A percentile compares a stretch with the other conserved stretches of the same genome.
phyloP scores from a whole-genome alignment of 345 rosid genomes.

The Triadica sebifera region DNA sequence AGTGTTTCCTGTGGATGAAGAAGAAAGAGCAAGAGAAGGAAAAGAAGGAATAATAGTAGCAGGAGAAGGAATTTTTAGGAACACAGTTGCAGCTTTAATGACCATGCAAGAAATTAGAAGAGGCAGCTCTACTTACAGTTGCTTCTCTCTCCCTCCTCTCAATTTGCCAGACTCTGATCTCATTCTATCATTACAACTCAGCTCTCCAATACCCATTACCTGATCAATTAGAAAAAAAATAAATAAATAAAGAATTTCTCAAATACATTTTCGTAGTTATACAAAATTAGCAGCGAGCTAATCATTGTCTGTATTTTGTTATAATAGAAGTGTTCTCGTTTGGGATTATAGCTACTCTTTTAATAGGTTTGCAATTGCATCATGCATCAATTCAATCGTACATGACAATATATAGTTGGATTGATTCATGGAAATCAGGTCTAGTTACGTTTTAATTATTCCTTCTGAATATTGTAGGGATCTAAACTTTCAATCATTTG shows the following conservation, averaged over 20 bases:
- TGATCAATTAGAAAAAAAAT: conserved; percentile 3
- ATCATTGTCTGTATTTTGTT: too few species aligned
- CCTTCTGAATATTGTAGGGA: too few species aligned
- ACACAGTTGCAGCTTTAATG: conserved; percentile 65
- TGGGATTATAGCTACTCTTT: too few species aligned
- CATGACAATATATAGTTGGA: too few species aligned
- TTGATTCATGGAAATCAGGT: too few species aligned
- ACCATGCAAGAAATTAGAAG: conserved; percentile 78
- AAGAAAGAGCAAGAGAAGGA: conserved; percentile 13
- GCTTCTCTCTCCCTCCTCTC: conserved; percentile 76
- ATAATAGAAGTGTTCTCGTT: too few species aligned
- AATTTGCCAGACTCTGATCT: conserved; percentile 56
- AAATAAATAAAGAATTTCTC: neutral
- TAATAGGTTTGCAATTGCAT: too few species aligned
- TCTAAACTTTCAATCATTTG: too few species aligned
- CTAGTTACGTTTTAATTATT: too few species aligned
- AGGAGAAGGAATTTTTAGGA: conserved; percentile 69
- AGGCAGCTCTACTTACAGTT: conserved; percentile 68
- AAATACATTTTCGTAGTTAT: too few species aligned
- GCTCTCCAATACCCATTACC: conserved; percentile 54
- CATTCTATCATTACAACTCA: conserved; percentile 39
- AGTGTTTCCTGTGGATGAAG: conserved; percentile 46
- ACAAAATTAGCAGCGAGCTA: neutral
- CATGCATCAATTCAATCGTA: too few species aligned
- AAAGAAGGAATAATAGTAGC: conserved; percentile 32